A percentile compares a stretch with the other conserved stretches of the same genome.
phyloP scores from a whole-genome alignment of 805 yeast genomes.

The Yamadazyma sp. region DNA sequence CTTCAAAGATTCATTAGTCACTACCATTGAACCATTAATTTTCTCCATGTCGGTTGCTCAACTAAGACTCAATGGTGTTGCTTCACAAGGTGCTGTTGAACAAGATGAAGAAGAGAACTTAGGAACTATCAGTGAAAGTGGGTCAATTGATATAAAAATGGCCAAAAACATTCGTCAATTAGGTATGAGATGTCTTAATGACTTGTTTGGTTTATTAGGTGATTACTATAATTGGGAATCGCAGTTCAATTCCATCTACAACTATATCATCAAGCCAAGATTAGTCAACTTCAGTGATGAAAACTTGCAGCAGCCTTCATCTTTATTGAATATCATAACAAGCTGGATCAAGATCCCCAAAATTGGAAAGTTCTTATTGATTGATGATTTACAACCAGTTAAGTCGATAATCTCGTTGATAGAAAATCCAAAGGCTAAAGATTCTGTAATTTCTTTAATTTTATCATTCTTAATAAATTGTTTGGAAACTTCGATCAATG shows the following conservation, averaged over 20 bases:
- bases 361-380: constrained; percentile 49
- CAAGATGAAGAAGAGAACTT: constrained; percentile 14
- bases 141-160: constrained; percentile 30
- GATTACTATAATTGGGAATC: constrained; percentile 52
- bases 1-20: constrained; percentile 45
- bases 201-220: constrained; percentile 53
- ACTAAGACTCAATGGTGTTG: constrained; percentile 4
- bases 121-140: constrained; percentile 9
- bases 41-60: constrained; percentile 57
- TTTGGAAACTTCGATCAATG: constrained; percentile 32
- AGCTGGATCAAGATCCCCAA: constrained; percentile 46
- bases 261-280: constrained; percentile 58
- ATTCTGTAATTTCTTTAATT: constrained; percentile 54
- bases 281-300: constrained; percentile 66
- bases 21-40: constrained; percentile 55
- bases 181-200: constrained; percentile 63
- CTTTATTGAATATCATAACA: constrained; percentile 63
- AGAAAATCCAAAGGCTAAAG: constrained; percentile 58
- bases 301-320: constrained; percentile 80
- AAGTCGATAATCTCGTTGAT: constrained; percentile 55
- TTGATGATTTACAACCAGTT: constrained; percentile 55
- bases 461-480: constrained; percentile 53
- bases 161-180: constrained; percentile 61
- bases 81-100: not conserved
- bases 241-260: constrained; percentile 49